phyloP scores from a whole-genome alignment of 441 rosid genomes.

The Syzygium syzygioides region DNA sequence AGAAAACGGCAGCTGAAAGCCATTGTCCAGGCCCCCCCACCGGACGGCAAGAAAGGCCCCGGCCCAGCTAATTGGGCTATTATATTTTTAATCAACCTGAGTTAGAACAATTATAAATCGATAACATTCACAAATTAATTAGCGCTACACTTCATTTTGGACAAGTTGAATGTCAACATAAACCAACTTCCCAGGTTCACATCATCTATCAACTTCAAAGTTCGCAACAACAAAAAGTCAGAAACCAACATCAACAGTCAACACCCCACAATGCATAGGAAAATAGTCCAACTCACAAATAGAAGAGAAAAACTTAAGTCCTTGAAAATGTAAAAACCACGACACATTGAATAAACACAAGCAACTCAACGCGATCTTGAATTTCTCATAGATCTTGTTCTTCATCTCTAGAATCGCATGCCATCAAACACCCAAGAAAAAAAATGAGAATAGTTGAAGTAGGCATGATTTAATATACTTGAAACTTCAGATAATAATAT shows the following conservation, averaged over 20 bases:
- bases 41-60: neutral
- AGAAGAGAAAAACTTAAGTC: neutral
- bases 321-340: neutral
- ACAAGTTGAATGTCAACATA: neutral
- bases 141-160: neutral
- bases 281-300: neutral
- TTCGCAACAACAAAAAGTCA: neutral
- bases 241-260: neutral
- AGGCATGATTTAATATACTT: neutral
- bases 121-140: neutral
- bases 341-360: neutral
- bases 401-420: neutral
- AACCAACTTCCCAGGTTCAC: neutral
- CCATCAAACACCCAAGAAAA: neutral
- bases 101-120: neutral
- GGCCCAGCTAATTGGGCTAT: neutral
- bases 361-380: neutral
- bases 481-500: neutral
- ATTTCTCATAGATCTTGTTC: neutral
- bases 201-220: neutral
- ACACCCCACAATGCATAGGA: neutral
- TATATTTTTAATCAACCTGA: neutral
- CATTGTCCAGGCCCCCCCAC: neutral
- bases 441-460: neutral
- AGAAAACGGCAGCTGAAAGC: neutral